These are phyloP conservation scores for Ganoderma leucocontextum DNA, from an alignment of 1,284 basidiomycete genomes.

Conservation along the genomic window DNA sequence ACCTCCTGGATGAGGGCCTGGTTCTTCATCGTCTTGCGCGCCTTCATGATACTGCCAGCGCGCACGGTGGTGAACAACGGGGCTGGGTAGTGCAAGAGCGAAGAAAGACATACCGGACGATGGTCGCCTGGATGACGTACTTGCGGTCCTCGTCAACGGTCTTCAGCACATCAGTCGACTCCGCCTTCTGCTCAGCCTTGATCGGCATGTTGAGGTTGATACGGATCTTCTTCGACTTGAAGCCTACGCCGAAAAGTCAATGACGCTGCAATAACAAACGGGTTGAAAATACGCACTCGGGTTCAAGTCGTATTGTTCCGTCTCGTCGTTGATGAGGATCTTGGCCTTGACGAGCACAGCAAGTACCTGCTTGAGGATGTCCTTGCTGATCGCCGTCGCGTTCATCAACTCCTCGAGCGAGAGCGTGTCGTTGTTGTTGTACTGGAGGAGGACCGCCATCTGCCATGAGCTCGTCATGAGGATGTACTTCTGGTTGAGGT, in stretches of 20 bases:
- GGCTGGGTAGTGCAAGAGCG: neutral
- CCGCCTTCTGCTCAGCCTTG: slow-evolving; percentile 94
- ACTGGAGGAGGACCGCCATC: slow-evolving; percentile 93
- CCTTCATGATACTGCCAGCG: slow-evolving; percentile 90
- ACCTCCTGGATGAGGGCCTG: slow-evolving; percentile 95
- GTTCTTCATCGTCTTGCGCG: slow-evolving; percentile 97
- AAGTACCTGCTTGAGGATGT: slow-evolving; percentile 87
- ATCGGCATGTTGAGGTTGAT: slow-evolving; percentile 95
- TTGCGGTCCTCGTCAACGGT: slow-evolving; percentile 98
- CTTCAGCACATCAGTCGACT: slow-evolving; percentile 91
- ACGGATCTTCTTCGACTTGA: slow-evolving; percentile 98
- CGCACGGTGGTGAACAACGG: neutral
- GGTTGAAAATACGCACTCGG: slow-evolving; percentile 65
- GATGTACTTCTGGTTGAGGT: slow-evolving; percentile 94
- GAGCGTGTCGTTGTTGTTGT: slow-evolving; percentile 90
- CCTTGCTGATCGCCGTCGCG: slow-evolving; percentile 87
- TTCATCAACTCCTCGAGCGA: slow-evolving; percentile 82
- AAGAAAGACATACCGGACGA: slow-evolving; percentile 77
- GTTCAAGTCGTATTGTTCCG: slow-evolving; percentile 92
- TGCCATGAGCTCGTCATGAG: slow-evolving; percentile 96
- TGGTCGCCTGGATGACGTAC: slow-evolving; percentile 96
- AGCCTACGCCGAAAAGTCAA: slow-evolving; percentile 58
- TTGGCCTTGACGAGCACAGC: slow-evolving; percentile 89
- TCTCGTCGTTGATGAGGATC: slow-evolving; percentile 87
- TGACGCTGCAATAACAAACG: neutral